These are phyloP conservation scores for Casuarina equisetifolia DNA, from an alignment of 306 rosid genomes.

Conservation along the genomic window DNA sequence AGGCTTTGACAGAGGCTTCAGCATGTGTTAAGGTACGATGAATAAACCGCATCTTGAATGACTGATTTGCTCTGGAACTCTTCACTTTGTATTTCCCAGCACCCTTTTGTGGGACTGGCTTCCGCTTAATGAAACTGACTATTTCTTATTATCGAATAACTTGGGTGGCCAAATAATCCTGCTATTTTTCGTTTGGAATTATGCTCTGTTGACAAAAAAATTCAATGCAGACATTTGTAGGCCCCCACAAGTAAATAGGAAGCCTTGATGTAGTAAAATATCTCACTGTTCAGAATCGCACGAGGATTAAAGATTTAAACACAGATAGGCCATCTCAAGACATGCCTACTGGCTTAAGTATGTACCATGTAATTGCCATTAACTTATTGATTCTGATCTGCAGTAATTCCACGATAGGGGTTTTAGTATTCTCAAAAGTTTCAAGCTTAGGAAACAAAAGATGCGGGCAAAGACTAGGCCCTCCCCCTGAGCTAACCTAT, in stretches of 20 bases:
- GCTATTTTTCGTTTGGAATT: not conserved
- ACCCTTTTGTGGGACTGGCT: not conserved
- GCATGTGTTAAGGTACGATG: slow-evolving; percentile 79
- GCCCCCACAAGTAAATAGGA: not conserved
- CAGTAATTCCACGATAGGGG: not conserved
- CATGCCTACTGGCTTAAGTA: not conserved
- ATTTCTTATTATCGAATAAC: not conserved
- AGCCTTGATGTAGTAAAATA: not conserved
- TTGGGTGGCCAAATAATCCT: not conserved
- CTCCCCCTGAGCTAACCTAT: not conserved
- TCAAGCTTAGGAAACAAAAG: not conserved
- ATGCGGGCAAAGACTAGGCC: not conserved
- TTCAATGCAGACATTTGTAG: not conserved
- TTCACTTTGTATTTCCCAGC: not conserved
- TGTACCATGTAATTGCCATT: not conserved
- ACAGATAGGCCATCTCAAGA: not conserved
- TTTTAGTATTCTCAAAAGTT: not conserved
- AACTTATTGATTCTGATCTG: not conserved
- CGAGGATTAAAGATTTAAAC: not conserved
- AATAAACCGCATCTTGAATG: not conserved
- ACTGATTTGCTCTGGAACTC: not conserved
- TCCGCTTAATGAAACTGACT: not conserved
- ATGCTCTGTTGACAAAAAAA: not conserved
- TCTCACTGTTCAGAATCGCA: not conserved
- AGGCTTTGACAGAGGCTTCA: slow-evolving; percentile 66